Evolutionary conservation across 306 rosid genomes (phyloP).

Genomic region (Ormosia emarginata): DNA sequence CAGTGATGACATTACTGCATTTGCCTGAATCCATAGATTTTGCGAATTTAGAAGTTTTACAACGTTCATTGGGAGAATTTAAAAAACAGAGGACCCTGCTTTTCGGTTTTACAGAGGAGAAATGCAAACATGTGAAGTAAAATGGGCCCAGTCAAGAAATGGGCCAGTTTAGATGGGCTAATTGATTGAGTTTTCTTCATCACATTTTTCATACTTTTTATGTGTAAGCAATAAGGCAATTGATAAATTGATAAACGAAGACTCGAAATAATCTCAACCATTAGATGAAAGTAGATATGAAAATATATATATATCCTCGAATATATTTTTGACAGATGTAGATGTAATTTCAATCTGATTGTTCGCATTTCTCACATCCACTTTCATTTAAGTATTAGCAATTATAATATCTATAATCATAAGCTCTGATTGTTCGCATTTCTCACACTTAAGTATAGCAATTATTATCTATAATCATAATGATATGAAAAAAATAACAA

Average conservation of each 20-base stretch:
- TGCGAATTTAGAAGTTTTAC: background rate
- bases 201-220: background rate
- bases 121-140: background rate
- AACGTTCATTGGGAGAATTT: background rate
- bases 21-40: constrained; percentile 58
- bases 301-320: no score
- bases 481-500: background rate
- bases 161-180: background rate
- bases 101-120: background rate
- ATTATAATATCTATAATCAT: no score
- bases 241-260: no score
- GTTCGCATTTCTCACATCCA: no score
- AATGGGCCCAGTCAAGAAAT: background rate
- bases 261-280: no score
- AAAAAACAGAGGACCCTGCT: constrained; percentile 19
- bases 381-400: no score
- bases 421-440: background rate
- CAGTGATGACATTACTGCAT: constrained; percentile 76
- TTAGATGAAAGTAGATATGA: no score
- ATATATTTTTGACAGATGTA: no score
- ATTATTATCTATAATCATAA: background rate
- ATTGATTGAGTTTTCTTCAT: background rate
- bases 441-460: background rate
- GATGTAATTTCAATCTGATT: no score
- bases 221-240: background rate